A percentile compares a stretch with the other conserved stretches of the same genome.
Conservation (phyloP, 495 filamentous ascomycete genomes). For the Corynascus novoguineensis region DNA sequence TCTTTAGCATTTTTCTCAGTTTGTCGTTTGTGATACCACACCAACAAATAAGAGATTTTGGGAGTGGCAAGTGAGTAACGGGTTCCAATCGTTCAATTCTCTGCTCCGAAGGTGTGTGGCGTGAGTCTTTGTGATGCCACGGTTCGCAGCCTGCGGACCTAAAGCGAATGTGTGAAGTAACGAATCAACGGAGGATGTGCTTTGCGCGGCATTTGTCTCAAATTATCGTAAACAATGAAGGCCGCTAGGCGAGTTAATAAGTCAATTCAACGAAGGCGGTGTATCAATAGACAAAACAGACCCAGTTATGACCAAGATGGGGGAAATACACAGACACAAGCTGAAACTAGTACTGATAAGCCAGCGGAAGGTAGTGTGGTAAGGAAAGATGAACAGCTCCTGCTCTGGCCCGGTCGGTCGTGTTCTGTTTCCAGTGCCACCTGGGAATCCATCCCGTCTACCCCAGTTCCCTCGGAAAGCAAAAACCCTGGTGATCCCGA, state of each 20-base stretch:
- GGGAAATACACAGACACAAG: slow-evolving; percentile 27
- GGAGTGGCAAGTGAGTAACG: neutral
- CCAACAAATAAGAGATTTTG: neutral
- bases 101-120: too few species aligned
- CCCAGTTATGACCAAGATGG: slow-evolving; percentile 33
- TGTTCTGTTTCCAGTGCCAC: slow-evolving; percentile 7
- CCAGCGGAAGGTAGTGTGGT: neutral
- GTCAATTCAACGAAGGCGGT: neutral
- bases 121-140: too few species aligned
- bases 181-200: too few species aligned
- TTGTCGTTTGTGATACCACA: slow-evolving; percentile 7
- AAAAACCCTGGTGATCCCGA: neutral
- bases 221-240: neutral
- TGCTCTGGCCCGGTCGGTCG: slow-evolving; percentile 11
- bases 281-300: slow-evolving; percentile 15
- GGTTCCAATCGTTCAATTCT: neutral
- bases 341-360: slow-evolving; percentile 2
- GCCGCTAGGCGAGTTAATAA: neutral
- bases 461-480: neutral
- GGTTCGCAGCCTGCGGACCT: too few species aligned
- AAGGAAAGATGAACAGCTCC: slow-evolving; percentile 14
- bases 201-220: too few species aligned
- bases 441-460: neutral
- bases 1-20: neutral
- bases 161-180: too few species aligned